Conservation (phyloP, 2,329 filamentous ascomycete genomes). For the Botrytis aclada region DNA sequence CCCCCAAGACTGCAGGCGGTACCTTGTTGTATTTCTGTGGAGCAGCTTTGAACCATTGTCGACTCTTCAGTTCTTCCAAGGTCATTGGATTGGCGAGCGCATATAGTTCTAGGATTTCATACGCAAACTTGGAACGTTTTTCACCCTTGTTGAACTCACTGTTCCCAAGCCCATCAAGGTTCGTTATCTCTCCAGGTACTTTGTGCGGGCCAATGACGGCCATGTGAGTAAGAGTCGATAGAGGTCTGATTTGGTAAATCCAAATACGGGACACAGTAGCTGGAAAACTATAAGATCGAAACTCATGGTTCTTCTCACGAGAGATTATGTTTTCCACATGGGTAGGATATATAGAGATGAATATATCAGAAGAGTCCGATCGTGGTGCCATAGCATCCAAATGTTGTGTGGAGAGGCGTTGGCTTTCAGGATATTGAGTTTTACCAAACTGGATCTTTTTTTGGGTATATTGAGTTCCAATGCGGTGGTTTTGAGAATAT, state of each 20-base stretch:
- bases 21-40: slow-evolving; percentile 54
- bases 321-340: slow-evolving; percentile 49
- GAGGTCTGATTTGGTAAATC: slow-evolving; percentile 53
- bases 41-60: slow-evolving; percentile 51
- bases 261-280: slow-evolving; percentile 57
- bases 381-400: slow-evolving; percentile 49
- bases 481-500: background rate
- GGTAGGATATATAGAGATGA: slow-evolving; percentile 49
- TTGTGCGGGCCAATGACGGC: slow-evolving; percentile 50
- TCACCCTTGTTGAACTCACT: slow-evolving; percentile 41
- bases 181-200: slow-evolving; percentile 47
- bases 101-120: slow-evolving; percentile 57
- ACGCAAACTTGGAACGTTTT: slow-evolving; percentile 39
- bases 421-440: slow-evolving; percentile 42
- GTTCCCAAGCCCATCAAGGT: slow-evolving; percentile 49
- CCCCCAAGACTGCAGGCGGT: slow-evolving; percentile 55
- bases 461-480: background rate
- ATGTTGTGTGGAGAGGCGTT: slow-evolving; percentile 50
- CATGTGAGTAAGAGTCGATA: slow-evolving; percentile 56
- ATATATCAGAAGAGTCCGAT: slow-evolving; percentile 51
- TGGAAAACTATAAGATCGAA: slow-evolving; percentile 55
- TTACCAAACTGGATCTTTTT: slow-evolving; percentile 20
- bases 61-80: slow-evolving; percentile 49
- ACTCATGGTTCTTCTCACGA: slow-evolving; percentile 53
- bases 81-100: slow-evolving; percentile 59